Base-by-base conservation (phyloP, 2,329 filamentous ascomycete species). In the Helminthosporium solani region DNA sequence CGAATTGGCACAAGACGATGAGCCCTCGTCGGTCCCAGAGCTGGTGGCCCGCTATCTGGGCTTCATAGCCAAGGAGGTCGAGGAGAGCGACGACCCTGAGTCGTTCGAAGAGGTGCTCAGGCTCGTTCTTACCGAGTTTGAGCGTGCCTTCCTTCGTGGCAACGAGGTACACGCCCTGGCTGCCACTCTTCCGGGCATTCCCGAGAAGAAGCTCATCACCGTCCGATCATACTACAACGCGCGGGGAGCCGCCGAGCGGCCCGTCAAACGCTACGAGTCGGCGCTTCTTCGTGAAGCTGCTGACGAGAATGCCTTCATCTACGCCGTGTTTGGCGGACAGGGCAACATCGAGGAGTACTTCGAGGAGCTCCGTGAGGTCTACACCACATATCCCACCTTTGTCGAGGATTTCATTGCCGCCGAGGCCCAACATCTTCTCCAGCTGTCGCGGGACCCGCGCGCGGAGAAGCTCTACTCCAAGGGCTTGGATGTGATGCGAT, bases 271-370 rank as follows among this genome's bases (percentile, higher is more conserved):
- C 21, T 92, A 99, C 70, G 88, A 96, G 68, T 97, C 95, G 33
- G 95, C 94, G 28, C 81, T 99, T 37, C 83, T 96, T 66, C 83
- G 94, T 58, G 92, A 94, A 40, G 90, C 90, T 8, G 85, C 87
- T 37, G 91, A 96, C 53, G 86, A 83, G 52, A 84, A 85, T 45
- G 91, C 91, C 44, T 86, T 83, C 60, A 82, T 99, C 49, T 99
- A 96, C 76, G 91, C 86, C 56, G 90, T 99, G 52, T 96, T 97
- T 58, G 94, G 94, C 49, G 94, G 94, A 6, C 94, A 99, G 71
- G 94, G 94, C 61, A 99, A 99, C 73, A 97, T 99, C 54, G 92
- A 99, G 73, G 95, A 99, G 75, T 99, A 99, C 75, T 99, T 99
- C 64, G 92, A 99, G 59, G 94, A 99, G 76, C 82, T 99, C 52